Base-by-base conservation (phyloP, 2,329 filamentous ascomycete genomes). In the Daldinia eschscholtzii region DNA sequence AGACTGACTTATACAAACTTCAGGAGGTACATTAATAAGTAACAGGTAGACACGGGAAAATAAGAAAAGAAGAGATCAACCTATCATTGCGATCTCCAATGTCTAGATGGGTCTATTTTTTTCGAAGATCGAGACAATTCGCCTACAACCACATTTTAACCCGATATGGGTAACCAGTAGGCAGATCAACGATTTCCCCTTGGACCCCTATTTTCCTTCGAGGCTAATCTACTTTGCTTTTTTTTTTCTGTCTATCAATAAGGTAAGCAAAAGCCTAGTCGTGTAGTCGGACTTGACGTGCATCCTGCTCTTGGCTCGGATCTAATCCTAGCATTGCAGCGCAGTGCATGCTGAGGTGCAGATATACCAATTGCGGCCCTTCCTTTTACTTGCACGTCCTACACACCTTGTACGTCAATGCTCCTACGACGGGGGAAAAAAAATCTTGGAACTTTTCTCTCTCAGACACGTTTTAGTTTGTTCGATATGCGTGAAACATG, bases 161-260 rank as follows among this genome's bases (percentile, higher is more conserved):
- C 44, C 35, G 18, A 50, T 61, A 57, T 26, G 23, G 57, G 65
- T 52, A 57, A 57, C 44, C 28, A 52, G 37, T 58, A 57, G 57
- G 52, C 20, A 64, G 64, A 70, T 70, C 69, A 67, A 48, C 42
- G 59, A 42, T 53, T 48, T 41, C 61, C 59, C 67, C 64, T 70
- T 68, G 64, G 70, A 70, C 67, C 70, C 70, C 64, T 70, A 66
- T 48, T 67, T 71, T 67, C n/a, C 44, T 5, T 50, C 46, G 69
- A 55, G 66, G 66, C 67, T 69, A 60, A 48, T 58, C 37, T 44
- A 41, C 28, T 39, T 67, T 28, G 44, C 44, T 39, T 50, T 53
- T 39, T 13, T 13, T 10, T 13, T 13, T 61, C 35, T 42, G 57
- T 60, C 44, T 68, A 65, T 35, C 46, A 37, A 50, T 18, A n/a